Evolutionary conservation across 805 yeast genomes (phyloP), one percentile per base, ranked within the genome.

Genomic region (Wickerhamiella australiensis): DNA sequence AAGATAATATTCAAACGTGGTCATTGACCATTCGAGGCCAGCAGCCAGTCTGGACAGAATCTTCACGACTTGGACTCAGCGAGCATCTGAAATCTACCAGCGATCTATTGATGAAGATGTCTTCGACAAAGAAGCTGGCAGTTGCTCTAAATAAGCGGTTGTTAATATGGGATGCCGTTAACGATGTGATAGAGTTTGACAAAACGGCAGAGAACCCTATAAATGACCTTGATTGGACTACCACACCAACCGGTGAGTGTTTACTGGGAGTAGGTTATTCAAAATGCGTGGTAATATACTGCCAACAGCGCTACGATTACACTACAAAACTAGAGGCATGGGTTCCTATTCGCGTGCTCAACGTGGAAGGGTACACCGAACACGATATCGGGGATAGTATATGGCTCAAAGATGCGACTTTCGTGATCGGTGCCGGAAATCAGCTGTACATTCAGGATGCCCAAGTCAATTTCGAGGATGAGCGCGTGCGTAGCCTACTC

Each of bases 371-470:
- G 29, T 83, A 75, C 58, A 87, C 96, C 0, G 69, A 84, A 0
- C 95, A 87, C 61, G 71, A 70, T 13, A 86, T 88, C 52, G 96
- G 95, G 6, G 96, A 88, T 61, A 82, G 94, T 13, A 71, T 82
- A 12, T 90, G 96, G 96, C 68, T 90, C 54, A 72, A 75, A 44
- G 78, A 80, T 58, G 95, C 94, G 1, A 74, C 79, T 15, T 71
- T 88, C 49, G 88, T 84, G 1, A 77, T 85, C 50, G 96, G 92
- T 2, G 72, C 90, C 13, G 96, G 96, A 0, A 88, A 88, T 63
- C 96, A 88, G 61, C 73, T 88, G 43, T 87, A 84, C 57, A 72
- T 88, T 31, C 84, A 84, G 52, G 94, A 86, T 60, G 80, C 83
- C 57, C 60, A 68, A 3, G 63, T 86, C 27, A 82, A 84, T 60